A percentile compares a stretch with the other conserved stretches of the same genome.
These are phyloP conservation scores for Amanita phalloides DNA, from an alignment of 768 basidiomycete genomes.

Conservation along the genomic window DNA sequence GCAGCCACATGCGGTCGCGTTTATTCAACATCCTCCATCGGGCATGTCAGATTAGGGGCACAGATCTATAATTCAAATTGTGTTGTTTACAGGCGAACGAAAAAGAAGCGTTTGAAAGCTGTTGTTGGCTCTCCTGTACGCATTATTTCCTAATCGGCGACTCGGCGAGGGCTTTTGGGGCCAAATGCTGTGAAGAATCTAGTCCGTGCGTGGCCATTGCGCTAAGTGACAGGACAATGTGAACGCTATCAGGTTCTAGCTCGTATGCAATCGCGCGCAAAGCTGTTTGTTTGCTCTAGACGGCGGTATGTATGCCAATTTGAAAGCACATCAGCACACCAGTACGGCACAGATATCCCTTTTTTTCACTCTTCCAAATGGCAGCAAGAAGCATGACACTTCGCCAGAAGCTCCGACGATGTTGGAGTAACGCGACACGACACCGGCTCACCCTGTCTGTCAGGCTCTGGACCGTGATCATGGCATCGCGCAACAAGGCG, in stretches of 20 bases:
- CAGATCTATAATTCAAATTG: neutral
- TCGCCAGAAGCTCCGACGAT: constrained; percentile 3
- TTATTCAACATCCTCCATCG: neutral
- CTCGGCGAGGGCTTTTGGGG: neutral
- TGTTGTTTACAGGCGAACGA: neutral
- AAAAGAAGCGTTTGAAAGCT: neutral
- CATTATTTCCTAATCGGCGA: neutral
- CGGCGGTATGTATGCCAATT: neutral
- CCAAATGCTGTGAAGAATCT: neutral
- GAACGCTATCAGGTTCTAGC: neutral
- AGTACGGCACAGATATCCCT: neutral
- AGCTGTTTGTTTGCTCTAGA: neutral
- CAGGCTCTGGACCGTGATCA: constrained; percentile 1
- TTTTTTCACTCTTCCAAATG: neutral
- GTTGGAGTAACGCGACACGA: neutral
- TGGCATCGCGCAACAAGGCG: constrained; percentile 1
- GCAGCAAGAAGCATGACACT: constrained; percentile 1
- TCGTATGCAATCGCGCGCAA: neutral
- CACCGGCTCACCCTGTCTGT: constrained; percentile 1
- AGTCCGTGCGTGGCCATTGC: neutral
- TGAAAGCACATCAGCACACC: neutral
- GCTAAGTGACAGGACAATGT: neutral
- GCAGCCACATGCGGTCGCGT: neutral
- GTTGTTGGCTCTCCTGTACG: neutral
- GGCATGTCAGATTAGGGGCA: constrained; percentile 5